Percentiles rank a stretch among this genome's conserved stretches.
Conservation (phyloP, 768 basidiomycete species). For the Lanmaoa rubissima region DNA sequence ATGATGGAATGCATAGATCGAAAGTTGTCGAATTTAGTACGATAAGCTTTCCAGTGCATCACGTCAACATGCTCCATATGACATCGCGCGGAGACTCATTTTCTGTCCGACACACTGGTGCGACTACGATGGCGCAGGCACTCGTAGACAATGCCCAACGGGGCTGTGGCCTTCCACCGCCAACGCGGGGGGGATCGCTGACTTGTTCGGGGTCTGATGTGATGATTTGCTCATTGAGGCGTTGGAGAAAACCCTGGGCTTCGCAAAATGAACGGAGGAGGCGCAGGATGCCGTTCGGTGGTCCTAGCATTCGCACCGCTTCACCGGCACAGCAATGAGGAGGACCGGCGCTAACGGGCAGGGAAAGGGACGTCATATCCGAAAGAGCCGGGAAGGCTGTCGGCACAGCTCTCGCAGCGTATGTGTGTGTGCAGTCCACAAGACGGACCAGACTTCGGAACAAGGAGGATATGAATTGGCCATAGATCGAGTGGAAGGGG, state of each 20-base stretch:
- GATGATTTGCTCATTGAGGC: not conserved
- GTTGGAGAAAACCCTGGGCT: not conserved
- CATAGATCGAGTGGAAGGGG: not conserved
- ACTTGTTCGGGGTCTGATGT: not conserved
- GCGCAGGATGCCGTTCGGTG: constrained; percentile 17
- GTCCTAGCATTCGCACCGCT: constrained; percentile 22
- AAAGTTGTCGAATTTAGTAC: constrained; percentile 16
- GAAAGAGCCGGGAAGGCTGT: not conserved
- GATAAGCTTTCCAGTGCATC: constrained; percentile 29
- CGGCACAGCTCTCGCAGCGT: constrained; percentile 2
- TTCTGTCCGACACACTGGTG: not conserved
- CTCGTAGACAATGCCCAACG: not conserved
- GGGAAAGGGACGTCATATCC: not conserved
- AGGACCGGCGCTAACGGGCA: not conserved
- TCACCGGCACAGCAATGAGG: constrained; percentile 22
- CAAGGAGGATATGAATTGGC: not conserved
- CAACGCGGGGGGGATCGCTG: constrained; percentile 3
- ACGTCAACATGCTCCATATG: constrained; percentile 14
- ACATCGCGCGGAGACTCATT: constrained; percentile 12
- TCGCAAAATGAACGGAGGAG: constrained; percentile 8
- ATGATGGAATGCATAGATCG: constrained; percentile 23
- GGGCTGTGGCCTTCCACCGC: constrained; percentile 28
- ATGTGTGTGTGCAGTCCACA: not conserved
- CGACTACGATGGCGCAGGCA: constrained; percentile 10
- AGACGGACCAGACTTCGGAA: not conserved